phyloP scores from a whole-genome alignment of 192 early-diverging fungal species.

The Gonapodya prolifera region DNA sequence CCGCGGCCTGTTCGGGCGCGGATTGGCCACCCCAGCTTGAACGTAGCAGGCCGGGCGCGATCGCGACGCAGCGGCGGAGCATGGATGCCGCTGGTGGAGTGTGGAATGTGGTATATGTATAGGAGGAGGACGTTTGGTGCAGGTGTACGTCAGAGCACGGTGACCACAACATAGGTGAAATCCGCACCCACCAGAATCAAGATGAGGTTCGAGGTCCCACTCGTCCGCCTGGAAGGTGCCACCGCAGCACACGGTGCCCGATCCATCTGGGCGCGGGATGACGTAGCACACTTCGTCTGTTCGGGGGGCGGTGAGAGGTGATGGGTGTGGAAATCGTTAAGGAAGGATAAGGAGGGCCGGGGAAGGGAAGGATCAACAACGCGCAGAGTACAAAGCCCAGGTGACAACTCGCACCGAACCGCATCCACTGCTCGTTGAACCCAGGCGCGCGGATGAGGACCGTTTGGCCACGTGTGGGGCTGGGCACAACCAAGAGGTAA shows the following conservation, averaged over 20 bases:
- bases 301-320: neutral
- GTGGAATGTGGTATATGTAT: too few relatives aligned
- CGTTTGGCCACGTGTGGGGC: slow-evolving; percentile 3
- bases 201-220: neutral
- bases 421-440: neutral
- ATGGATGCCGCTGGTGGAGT: neutral
- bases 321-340: too few relatives aligned
- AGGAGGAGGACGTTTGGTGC: too few relatives aligned
- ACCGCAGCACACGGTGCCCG: neutral
- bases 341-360: too few relatives aligned
- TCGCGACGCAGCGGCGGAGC: neutral
- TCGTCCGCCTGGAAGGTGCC: slow-evolving; percentile 2
- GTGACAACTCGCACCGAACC: neutral
- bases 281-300: neutral
- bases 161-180: too few relatives aligned
- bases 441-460: slow-evolving; percentile 1
- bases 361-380: neutral
- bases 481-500: too few relatives aligned
- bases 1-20: neutral
- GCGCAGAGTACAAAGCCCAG: too few relatives aligned
- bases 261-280: neutral
- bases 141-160: too few relatives aligned
- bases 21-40: neutral
- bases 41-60: neutral
- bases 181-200: neutral